Evolutionary conservation across 1,284 basidiomycete species (phyloP).

Genomic region (Ceratobasidium sp.): DNA sequence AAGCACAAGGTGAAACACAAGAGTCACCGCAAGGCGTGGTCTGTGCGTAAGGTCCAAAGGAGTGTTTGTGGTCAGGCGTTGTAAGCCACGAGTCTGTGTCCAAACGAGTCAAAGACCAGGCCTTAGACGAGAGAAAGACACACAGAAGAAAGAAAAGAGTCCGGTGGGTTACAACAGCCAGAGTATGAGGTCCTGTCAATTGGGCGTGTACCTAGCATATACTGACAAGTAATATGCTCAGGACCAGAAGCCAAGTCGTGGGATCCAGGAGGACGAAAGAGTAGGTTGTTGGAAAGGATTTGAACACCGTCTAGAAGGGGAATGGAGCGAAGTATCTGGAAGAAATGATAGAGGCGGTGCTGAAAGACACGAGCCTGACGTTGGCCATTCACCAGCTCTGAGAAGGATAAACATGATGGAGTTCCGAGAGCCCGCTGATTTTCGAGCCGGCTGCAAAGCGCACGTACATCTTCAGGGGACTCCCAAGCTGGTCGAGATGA

Average conservation of each 20-base stretch:
- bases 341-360: background rate
- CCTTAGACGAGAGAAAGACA: no score
- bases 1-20: no score
- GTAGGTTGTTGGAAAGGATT: background rate
- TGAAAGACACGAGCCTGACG: background rate
- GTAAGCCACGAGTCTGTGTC: no score
- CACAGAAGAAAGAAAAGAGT: no score
- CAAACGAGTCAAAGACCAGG: no score
- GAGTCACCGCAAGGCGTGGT: no score
- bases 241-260: background rate
- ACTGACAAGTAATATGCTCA: background rate
- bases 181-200: background rate
- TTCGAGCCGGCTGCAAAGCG: background rate
- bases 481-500: slow-evolving; percentile 4
- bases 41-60: no score
- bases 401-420: background rate
- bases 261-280: no score
- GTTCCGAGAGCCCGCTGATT: background rate
- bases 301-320: background rate
- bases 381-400: background rate
- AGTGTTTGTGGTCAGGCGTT: no score
- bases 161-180: no score
- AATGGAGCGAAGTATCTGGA: background rate
- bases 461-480: background rate
- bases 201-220: background rate